phyloP scores from a whole-genome alignment of 2,329 filamentous ascomycete species.

The Diaporthe australafricana region DNA sequence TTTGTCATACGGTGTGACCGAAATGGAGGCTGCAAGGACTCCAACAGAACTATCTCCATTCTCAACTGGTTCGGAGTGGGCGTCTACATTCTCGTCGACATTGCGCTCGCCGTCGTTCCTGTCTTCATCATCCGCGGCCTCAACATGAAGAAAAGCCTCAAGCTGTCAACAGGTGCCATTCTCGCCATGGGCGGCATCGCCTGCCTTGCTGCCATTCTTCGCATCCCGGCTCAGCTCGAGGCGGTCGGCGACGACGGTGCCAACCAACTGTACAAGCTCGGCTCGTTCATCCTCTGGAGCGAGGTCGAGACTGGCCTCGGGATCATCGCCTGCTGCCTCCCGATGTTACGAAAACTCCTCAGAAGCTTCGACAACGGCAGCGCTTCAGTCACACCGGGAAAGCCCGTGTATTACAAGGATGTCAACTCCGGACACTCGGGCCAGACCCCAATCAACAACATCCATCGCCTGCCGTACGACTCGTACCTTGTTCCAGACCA shows the following conservation, averaged over 20 bases:
- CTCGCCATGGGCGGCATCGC: slow-evolving; percentile 9
- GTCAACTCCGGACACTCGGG: background rate
- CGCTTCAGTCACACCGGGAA: background rate
- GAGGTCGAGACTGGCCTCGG: slow-evolving; percentile 9
- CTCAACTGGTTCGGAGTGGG: background rate
- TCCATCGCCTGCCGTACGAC: background rate
- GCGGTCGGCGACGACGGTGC: background rate
- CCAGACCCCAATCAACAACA: background rate
- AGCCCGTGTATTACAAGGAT: background rate
- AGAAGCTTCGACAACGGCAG: slow-evolving; percentile 6
- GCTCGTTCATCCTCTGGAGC: slow-evolving; percentile 3
- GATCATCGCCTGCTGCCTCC: slow-evolving; percentile 12
- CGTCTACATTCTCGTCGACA: background rate
- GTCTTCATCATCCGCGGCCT: slow-evolving; percentile 3
- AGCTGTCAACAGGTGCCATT: background rate
- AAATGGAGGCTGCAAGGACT: background rate
- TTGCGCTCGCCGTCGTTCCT: background rate
- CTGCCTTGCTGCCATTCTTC: background rate
- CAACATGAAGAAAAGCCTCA: slow-evolving; percentile 14
- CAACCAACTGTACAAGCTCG: background rate
- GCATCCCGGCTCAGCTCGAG: slow-evolving; percentile 2
- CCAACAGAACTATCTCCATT: background rate
- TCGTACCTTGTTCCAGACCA: background rate
- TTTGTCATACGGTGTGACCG: background rate
- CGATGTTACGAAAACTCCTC: background rate